Evolutionary conservation across 495 filamentous ascomycete species (phyloP).

Genomic region (Beverwykella pulmonaria): DNA sequence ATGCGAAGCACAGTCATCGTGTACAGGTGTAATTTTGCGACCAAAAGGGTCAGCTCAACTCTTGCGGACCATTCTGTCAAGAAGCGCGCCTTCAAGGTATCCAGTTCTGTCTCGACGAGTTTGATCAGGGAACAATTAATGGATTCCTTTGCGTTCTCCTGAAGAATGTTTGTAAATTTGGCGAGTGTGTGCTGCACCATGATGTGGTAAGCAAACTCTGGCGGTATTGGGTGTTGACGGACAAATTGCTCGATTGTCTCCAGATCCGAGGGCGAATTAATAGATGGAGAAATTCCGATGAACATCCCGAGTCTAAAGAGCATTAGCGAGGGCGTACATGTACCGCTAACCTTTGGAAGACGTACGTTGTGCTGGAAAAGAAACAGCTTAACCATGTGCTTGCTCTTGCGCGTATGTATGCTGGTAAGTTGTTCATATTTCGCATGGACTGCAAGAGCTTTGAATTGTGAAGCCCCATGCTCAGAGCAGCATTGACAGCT

Average conservation of each 20-base stretch:
- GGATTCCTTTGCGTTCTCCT: background rate
- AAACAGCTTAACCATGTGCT: constrained; percentile 22
- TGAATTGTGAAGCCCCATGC: constrained; percentile 14
- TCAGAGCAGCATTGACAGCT: constrained; percentile 18
- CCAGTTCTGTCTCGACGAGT: constrained; percentile 16
- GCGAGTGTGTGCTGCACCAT: constrained; percentile 22
- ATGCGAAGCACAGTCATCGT: constrained; percentile 15
- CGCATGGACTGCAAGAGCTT: constrained; percentile 6
- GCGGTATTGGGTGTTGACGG: constrained; percentile 5
- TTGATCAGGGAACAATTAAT: constrained; percentile 17
- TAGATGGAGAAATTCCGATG: constrained; percentile 10
- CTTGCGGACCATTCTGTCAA: constrained; percentile 8
- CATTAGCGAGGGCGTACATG: background rate
- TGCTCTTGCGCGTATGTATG: constrained; percentile 5
- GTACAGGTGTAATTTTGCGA: constrained; percentile 27
- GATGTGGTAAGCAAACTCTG: constrained; percentile 17
- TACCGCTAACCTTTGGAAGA: background rate
- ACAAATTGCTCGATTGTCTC: constrained; percentile 16
- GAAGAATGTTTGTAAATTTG: constrained; percentile 11
- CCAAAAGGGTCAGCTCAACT: constrained; percentile 4
- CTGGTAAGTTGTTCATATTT: constrained; percentile 1
- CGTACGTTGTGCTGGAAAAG: constrained; percentile 3
- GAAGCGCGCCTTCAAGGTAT: background rate
- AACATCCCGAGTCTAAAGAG: constrained; percentile 12
- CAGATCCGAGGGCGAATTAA: constrained; percentile 10